These are phyloP conservation scores for Pseudozyma sp. DNA, from an alignment of 1,284 basidiomycete genomes.

Conservation along the genomic window DNA sequence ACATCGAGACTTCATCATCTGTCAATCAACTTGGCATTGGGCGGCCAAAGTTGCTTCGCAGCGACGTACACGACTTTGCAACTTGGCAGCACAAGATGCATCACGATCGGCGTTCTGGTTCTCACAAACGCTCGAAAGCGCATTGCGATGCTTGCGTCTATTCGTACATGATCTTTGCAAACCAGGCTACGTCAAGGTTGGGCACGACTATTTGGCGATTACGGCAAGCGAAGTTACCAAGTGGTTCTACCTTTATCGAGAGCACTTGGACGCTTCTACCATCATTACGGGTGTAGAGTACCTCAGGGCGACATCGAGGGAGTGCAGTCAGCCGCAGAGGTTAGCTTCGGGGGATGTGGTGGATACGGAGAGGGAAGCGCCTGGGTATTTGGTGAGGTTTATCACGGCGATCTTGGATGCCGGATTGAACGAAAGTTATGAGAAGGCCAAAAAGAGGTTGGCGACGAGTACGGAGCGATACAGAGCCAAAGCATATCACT, in stretches of 20 bases:
- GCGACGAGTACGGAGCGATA: constrained; percentile 12
- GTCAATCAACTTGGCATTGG: constrained; percentile 51
- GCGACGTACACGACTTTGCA: background rate
- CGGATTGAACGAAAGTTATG: constrained; percentile 36
- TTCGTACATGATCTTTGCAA: constrained; percentile 39
- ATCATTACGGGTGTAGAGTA: constrained; percentile 22
- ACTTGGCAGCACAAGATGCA: constrained; percentile 19
- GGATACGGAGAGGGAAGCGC: constrained; percentile 48
- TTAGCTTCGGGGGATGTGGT: constrained; percentile 38
- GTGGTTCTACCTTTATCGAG: constrained; percentile 46
- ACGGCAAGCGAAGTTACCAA: constrained; percentile 42
- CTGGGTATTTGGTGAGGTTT: constrained; percentile 44
- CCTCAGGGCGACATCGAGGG: constrained; percentile 28
- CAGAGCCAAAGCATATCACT: constrained; percentile 1
- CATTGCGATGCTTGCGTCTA: constrained; percentile 33
- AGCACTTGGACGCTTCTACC: constrained; percentile 35
- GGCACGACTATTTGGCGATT: constrained; percentile 51
- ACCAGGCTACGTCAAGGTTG: constrained; percentile 42
- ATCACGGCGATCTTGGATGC: constrained; percentile 39
- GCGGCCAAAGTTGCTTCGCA: constrained; percentile 29
- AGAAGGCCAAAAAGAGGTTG: constrained; percentile 19
- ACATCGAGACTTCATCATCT: constrained; percentile 40
- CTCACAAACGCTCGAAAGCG: constrained; percentile 33
- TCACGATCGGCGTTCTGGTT: constrained; percentile 44
- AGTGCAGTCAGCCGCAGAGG: constrained; percentile 42